Evolutionary conservation across 2,329 filamentous ascomycete genomes (phyloP), one percentile per base, ranked within the genome.

Genomic region (Cladosporium colombiae): DNA sequence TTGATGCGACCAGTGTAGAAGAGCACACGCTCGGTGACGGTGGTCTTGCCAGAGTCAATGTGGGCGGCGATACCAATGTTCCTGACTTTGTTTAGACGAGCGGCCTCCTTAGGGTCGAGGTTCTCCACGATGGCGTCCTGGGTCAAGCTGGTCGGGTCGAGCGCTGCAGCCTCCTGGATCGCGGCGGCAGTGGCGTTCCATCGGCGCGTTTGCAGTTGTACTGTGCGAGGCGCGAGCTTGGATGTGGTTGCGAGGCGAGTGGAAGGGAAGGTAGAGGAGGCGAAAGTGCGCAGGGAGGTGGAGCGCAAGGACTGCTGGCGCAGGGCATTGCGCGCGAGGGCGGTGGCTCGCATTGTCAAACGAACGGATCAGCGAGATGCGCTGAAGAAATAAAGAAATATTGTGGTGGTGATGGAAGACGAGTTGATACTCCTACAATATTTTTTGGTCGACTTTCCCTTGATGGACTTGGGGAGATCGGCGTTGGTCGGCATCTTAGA

Each of bases 41-140:
- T 99, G 40, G 95, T 99, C 83, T 99, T 99, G 74, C 95, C 95
- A 76, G 92, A 97, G 82, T 99, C 95, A 78, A 99, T 99, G 78
- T 99, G 95, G 71, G 95, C 95, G 31, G 95, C 95, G 82, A 99
- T 99, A 81, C 95, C 95, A 79, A 99, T 99, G 79, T 99, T 99
- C 70, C 95, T 88, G 66, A 98, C 91, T 81, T 86, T 88, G 62
- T 90, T 87, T 69, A 99, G 80, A 68, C 94, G 88, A 68, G 88
- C 85, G 66, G 87, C 88, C 81, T 99, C 95, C 67, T 89, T 86
- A 35, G 91, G 88, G 72, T 89, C 87, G 79, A 97, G 89, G 76
- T 93, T 93, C 71, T 91, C 88, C 62, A 93, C 89, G 69, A 96
- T 89, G 21, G 84, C 83, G 65, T 88, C 83, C 75, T 89, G 86